phyloP scores from a whole-genome alignment of 176 grass and related monocot genomes.

The Paspalum notatum region DNA sequence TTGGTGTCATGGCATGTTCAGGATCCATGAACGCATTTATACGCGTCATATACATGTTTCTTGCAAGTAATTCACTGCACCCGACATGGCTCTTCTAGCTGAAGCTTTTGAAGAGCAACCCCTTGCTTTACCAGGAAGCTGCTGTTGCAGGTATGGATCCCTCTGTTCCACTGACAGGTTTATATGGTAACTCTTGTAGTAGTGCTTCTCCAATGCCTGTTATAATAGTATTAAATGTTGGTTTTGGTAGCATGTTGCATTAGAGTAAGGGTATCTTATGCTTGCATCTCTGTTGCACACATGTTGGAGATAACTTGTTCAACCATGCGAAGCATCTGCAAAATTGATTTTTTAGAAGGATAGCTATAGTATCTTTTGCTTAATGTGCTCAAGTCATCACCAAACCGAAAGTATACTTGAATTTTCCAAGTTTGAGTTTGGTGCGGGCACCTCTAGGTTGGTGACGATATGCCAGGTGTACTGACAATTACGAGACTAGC shows the following conservation, averaged over 20 bases:
- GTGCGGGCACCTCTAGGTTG: neutral
- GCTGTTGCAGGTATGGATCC: slow-evolving; percentile 33
- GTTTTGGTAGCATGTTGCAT: slow-evolving; percentile 34
- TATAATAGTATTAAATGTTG: slow-evolving; percentile 28
- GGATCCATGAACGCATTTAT: slow-evolving; percentile 38
- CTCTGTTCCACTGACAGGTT: slow-evolving; percentile 31
- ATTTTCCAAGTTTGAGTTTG: slow-evolving; percentile 16
- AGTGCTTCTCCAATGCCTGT: slow-evolving; percentile 14
- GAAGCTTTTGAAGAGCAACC: slow-evolving; percentile 56
- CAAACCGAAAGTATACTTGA: neutral
- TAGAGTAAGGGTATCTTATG: slow-evolving; percentile 32
- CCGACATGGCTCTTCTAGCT: slow-evolving; percentile 45
- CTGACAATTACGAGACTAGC: too few relatives aligned
- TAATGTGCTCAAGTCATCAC: slow-evolving; percentile 42
- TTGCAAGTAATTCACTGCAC: slow-evolving; percentile 66
- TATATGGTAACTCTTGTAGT: neutral
- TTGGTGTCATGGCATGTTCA: slow-evolving; percentile 26
- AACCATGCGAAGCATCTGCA: slow-evolving; percentile 29
- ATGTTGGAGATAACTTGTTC: slow-evolving; percentile 43
- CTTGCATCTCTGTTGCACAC: slow-evolving; percentile 14
- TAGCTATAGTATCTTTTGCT: slow-evolving; percentile 46
- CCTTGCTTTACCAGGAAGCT: slow-evolving; percentile 60
- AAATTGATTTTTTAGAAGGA: slow-evolving; percentile 25
- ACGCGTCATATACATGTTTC: slow-evolving; percentile 49
- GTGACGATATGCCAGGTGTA: neutral